Evolutionary conservation across 495 filamentous ascomycete species (phyloP), one percentile per base, ranked within the genome.

Genomic region (Talaromyces wortmannii): DNA sequence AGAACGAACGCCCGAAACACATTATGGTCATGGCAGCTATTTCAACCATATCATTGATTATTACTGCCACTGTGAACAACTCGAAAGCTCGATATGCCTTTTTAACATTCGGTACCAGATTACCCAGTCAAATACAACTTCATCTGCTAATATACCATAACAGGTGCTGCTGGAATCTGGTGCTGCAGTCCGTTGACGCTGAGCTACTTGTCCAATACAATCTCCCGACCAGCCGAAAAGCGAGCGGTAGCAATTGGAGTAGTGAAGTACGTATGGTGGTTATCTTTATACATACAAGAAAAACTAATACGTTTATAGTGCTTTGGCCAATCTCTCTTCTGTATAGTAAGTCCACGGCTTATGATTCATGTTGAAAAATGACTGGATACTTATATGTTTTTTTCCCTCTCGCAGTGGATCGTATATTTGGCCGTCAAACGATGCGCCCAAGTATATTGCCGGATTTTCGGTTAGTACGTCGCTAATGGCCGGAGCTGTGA

Each of bases 141-240:
- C 36, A 18, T 43, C 44, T 29, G 44, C 50, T 53, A 43, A 53
- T 53, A 36, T 53, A 10, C 36, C 36, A 40, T 43, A 43, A 23
- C 32, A 53, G 50, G 50, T n/a, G 50, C 50, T 36, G 33, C 50
- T 53, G 44, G 52, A 30, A 55, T 55, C 15, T 47, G 29, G 52
- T 55, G 52, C 44, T 55, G 52, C 44, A 55, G 52, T 43, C 52
- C 52, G 11, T 55, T 55, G 44, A 55, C 52, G 31, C 52, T 55
- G 23, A 55, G 52, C 52, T 55, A 55, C 43, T 32, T 55, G 16
- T 55, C 52, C 52, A 55, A 55, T 33, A 55, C 52, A 17, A 55
- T 55, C 23, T 55, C 31, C 43, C 30, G 32, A 36, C 52, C 52
- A 42, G 52, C 52, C 32, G 52, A 55, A 45, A 55, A 55, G 32